Evolutionary conservation across 306 rosid species (phyloP), one percentile per base, ranked within the genome.

Genomic region (Begonia loranthoides): DNA sequence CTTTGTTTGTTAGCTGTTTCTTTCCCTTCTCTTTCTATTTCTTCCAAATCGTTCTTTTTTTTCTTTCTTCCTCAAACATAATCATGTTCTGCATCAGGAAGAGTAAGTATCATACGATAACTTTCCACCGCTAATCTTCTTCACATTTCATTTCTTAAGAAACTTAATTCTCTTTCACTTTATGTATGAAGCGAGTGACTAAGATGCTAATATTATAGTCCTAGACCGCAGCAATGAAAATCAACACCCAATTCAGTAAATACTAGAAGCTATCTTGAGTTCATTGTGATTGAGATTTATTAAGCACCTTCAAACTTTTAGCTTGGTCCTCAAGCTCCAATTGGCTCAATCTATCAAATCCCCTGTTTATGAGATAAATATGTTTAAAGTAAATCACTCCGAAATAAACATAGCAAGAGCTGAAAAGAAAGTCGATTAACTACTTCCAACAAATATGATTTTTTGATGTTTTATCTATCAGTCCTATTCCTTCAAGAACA

Each of bases 381-480:
- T n/a, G n/a, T n/a, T n/a, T n/a, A n/a, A n/a, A n/a, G n/a, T n/a
- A 12, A 41, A 44, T 53, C 52, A 60, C 49, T 45, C 68, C 38
- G 52, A n/a, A 44, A 51, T 52, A 44, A 55, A 52, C 15, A 60
- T 44, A 54, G 14, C 45, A 44, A 50, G 9, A 13, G 43, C 41
- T 3, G 13, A 55, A 12, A 60, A 12, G 3, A 55, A 49, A 19
- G 11, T 39, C 43, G 10, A 45, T 66, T 62, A 52, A 56, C 76
- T 81, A 85, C 95, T 76, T 81, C 95, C 87, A 85, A 58, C 90
- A 79, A 58, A 85, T 75, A 57, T 70, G 84, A 63, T 81, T 85
- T 71, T 77, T 85, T 45, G 93, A 79, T 33, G 79, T 82, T 71
- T 86, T 86, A 75, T 82, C 93, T 51, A 75, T 70, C 75, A 86